Conservation (phyloP, 2,329 filamentous ascomycete species). For the Bretziella fagacearum region DNA sequence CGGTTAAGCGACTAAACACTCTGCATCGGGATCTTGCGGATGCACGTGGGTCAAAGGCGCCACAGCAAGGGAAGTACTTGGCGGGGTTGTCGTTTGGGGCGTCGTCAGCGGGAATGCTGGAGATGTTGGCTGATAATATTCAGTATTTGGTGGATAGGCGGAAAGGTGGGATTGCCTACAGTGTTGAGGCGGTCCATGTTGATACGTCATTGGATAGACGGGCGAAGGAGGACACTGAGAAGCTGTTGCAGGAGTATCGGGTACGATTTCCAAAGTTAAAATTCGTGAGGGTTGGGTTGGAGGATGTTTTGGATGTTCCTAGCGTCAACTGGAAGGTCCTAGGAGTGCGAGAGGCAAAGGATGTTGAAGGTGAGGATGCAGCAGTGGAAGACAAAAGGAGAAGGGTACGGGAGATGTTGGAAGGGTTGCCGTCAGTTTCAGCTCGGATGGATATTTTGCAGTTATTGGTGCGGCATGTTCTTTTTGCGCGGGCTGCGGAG, state of each 20-base stretch:
- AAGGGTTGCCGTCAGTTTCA: slow-evolving; percentile 52
- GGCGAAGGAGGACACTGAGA: slow-evolving; percentile 25
- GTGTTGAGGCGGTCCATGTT: slow-evolving; percentile 43
- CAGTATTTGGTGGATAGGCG: slow-evolving; percentile 42
- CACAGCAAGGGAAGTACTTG: slow-evolving; percentile 34
- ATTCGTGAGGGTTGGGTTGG: slow-evolving; percentile 47
- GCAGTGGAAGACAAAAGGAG: slow-evolving; percentile 15
- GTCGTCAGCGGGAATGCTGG: slow-evolving; percentile 61
- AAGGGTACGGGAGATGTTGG: slow-evolving; percentile 38
- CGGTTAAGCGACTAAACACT: slow-evolving; percentile 50
- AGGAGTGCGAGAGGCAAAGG: slow-evolving; percentile 15
- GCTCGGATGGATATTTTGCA: slow-evolving; percentile 57
- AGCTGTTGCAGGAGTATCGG: slow-evolving; percentile 36
- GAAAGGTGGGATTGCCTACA: slow-evolving; percentile 48
- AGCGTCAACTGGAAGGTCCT: slow-evolving; percentile 38
- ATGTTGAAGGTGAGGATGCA: neutral
- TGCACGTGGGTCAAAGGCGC: slow-evolving; percentile 20
- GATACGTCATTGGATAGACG: slow-evolving; percentile 25
- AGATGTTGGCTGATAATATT: slow-evolving; percentile 56
- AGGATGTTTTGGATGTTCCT: slow-evolving; percentile 37
- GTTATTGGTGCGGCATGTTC: slow-evolving; percentile 53
- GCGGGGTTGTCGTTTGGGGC: slow-evolving; percentile 70
- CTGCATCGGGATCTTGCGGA: slow-evolving; percentile 31
- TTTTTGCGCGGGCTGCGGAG: slow-evolving; percentile 46
- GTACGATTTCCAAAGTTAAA: slow-evolving; percentile 47